Base-by-base conservation (phyloP, 108 stramenopile genomes). In the Nitzschia sp. region DNA sequence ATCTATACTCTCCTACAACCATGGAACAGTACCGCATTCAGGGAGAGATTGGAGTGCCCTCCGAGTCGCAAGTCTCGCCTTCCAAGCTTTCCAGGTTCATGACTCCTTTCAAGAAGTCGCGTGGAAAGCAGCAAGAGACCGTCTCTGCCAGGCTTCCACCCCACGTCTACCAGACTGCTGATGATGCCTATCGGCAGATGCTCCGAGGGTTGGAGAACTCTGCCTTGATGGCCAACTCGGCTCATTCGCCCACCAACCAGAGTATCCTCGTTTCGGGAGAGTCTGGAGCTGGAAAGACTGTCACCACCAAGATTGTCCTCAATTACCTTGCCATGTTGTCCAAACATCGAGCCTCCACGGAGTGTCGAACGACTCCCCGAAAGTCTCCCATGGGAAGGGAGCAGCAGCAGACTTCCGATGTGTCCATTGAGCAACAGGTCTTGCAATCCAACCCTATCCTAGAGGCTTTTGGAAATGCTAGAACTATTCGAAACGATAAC, bases 381-480 rank as follows among this genome's bases (percentile, higher is more conserved):
- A 75, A 63, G 57, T 55, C 65, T 50, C 64, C 67, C 34, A 34
- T 48, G 38, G 53, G 38, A 8, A 15, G 50, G 62, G 40, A 22
- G 21, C 21, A 37, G 10, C 0, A 11, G 19, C 20, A 21, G 22
- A 63, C 54, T 1, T 68, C 78, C 3, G 77, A 76, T 48, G 78
- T 86, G 19, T 86, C 79, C 63, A 92, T 90, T 48, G 95, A 93
- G 69, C 87, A 90, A 53, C 90, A 92, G 62, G 95, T 96, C n/a
- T 69, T 97, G 51, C 87, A 93, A 68, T 85, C 82, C 41, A 98
- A 98, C 69, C 96, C 97, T 7, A 98, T 98, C 56, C 76, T 98
- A 19, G 97, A 98, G 71, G 88, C 96, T 10, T 98, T 97, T 77
- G 97, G 97, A 21, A 98, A 98, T 73, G 97, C 97, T 14, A 70